These are phyloP conservation scores for Talaromyces verruculosus DNA, from an alignment of 2,329 filamentous ascomycete species.

Conservation along the genomic window DNA sequence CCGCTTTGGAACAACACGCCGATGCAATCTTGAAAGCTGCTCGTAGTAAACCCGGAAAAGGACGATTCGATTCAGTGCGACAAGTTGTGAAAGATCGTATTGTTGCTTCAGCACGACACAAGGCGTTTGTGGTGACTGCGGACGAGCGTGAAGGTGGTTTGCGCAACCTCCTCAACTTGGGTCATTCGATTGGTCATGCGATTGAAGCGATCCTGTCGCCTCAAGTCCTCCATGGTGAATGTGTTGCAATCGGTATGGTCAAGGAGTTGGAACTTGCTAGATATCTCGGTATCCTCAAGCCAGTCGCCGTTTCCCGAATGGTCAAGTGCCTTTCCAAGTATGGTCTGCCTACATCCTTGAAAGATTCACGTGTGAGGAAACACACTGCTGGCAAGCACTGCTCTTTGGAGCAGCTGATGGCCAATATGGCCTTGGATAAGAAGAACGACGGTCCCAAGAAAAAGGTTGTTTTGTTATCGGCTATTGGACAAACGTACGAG, in stretches of 20 bases:
- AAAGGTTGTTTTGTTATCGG: slow-evolving; percentile 89
- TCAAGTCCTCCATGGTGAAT: slow-evolving; percentile 92
- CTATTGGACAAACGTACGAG: slow-evolving; percentile 85
- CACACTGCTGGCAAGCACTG: slow-evolving; percentile 85
- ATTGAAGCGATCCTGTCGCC: slow-evolving; percentile 94
- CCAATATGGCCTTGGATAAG: slow-evolving; percentile 97
- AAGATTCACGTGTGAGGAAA: slow-evolving; percentile 78
- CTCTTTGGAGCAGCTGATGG: slow-evolving; percentile 77
- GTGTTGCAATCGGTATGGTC: slow-evolving; percentile 96
- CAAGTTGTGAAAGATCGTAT: slow-evolving; percentile 75
- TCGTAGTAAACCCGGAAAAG: slow-evolving; percentile 56
- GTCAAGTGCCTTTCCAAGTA: slow-evolving; percentile 95
- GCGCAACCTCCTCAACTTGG: slow-evolving; percentile 93
- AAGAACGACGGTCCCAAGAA: slow-evolving; percentile 96
- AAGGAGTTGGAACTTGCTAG: slow-evolving; percentile 94
- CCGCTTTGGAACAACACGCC: slow-evolving; percentile 77
- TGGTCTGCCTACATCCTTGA: slow-evolving; percentile 78
- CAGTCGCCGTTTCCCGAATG: slow-evolving; percentile 83
- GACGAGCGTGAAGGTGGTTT: slow-evolving; percentile 94
- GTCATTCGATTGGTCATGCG: slow-evolving; percentile 95
- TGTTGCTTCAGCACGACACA: slow-evolving; percentile 84
- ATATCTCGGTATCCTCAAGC: slow-evolving; percentile 79
- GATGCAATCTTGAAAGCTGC: slow-evolving; percentile 71
- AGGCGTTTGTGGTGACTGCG: slow-evolving; percentile 88
- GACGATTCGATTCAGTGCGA: slow-evolving; percentile 68